Conservation (phyloP, 768 basidiomycete species). For the Tricholoma hemisulphureum region DNA sequence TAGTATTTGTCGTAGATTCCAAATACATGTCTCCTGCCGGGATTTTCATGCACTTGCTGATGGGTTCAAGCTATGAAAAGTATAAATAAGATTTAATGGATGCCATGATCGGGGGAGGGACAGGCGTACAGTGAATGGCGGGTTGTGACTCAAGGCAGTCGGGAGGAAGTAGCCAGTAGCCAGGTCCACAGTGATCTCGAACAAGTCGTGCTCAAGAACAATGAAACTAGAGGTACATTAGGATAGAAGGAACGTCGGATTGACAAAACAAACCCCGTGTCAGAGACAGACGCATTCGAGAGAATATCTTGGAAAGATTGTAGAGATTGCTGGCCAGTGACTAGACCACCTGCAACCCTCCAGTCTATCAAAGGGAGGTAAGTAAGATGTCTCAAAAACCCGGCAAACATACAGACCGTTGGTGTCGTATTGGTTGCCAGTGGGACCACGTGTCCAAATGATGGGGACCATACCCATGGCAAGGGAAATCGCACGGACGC, state of each 20-base stretch:
- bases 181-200: slow-evolving; percentile 81
- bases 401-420: slow-evolving; percentile 47
- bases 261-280: slow-evolving; percentile 49
- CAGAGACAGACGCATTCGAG: slow-evolving; percentile 55
- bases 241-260: neutral
- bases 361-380: slow-evolving; percentile 55
- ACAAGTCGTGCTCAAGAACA: slow-evolving; percentile 87
- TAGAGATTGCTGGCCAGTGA: slow-evolving; percentile 63
- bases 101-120: neutral
- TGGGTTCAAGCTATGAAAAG: slow-evolving; percentile 56
- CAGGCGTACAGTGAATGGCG: slow-evolving; percentile 57
- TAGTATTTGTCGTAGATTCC: slow-evolving; percentile 73
- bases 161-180: slow-evolving; percentile 86
- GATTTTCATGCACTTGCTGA: slow-evolving; percentile 73
- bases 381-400: neutral
- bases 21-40: slow-evolving; percentile 71
- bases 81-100: neutral
- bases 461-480: slow-evolving; percentile 92
- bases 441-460: slow-evolving; percentile 77
- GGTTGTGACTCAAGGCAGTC: slow-evolving; percentile 64
- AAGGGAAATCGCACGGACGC: slow-evolving; percentile 84
- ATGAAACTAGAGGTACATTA: slow-evolving; percentile 58
- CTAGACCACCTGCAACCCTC: slow-evolving; percentile 78
- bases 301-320: slow-evolving; percentile 75
- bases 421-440: slow-evolving; percentile 62